Evolutionary conservation across 2,329 filamentous ascomycete genomes (phyloP).

Genomic region (Xylaria sp.): DNA sequence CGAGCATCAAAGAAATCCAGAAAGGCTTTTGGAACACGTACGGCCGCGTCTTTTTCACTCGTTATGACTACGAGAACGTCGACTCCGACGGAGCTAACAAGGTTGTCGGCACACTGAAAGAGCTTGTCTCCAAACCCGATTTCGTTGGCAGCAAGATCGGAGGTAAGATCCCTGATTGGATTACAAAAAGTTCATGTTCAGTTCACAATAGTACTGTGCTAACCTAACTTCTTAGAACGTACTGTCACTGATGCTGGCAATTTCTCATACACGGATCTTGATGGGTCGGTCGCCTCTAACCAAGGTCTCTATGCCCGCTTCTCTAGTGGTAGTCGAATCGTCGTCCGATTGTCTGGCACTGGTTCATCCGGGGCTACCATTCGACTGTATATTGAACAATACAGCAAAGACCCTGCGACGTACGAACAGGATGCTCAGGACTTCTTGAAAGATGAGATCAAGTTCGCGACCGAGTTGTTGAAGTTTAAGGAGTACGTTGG

Average conservation of each 20-base stretch:
- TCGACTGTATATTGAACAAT: slow-evolving; percentile 95
- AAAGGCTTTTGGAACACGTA: slow-evolving; percentile 97
- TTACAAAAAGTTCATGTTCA: background rate
- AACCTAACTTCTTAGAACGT: slow-evolving; percentile 59
- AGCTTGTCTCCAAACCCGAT: slow-evolving; percentile 75
- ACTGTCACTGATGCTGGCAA: slow-evolving; percentile 91
- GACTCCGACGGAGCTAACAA: slow-evolving; percentile 91
- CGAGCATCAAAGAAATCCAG: slow-evolving; percentile 96
- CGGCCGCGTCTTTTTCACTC: slow-evolving; percentile 98
- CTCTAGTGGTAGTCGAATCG: slow-evolving; percentile 92
- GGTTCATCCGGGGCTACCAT: slow-evolving; percentile 96
- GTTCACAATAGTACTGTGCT: slow-evolving; percentile 5
- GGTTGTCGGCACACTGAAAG: slow-evolving; percentile 82
- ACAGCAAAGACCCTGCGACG: slow-evolving; percentile 81
- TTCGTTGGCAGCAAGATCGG: slow-evolving; percentile 87
- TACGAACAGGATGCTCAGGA: slow-evolving; percentile 89
- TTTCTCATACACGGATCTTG: slow-evolving; percentile 98
- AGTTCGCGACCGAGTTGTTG: slow-evolving; percentile 83
- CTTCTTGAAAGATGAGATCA: slow-evolving; percentile 90
- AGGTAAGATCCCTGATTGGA: slow-evolving; percentile 55
- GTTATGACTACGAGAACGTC: slow-evolving; percentile 97
- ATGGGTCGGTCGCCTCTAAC: slow-evolving; percentile 93
- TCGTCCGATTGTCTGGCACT: slow-evolving; percentile 93
- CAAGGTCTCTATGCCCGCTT: slow-evolving; percentile 96
- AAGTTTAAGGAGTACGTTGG: slow-evolving; percentile 95